A percentile compares a stretch with the other conserved stretches of the same genome.
These are phyloP conservation scores for Berberis vulgaris DNA, from an alignment of 164 flowering plant species.

Conservation along the genomic window DNA sequence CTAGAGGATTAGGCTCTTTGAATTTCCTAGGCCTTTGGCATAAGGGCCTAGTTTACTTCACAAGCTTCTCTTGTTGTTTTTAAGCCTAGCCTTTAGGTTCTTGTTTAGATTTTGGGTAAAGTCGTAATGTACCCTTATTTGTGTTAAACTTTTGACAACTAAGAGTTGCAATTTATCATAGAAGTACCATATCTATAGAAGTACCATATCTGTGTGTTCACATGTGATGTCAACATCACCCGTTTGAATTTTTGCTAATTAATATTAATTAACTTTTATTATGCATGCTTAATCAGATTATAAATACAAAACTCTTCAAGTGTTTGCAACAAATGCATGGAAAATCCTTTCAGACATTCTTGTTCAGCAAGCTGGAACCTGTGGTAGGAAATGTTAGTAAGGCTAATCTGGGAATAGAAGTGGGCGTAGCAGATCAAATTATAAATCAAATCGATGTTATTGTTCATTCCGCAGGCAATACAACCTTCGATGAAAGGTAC, in stretches of 20 bases:
- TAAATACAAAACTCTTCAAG: slow-evolving; percentile 65
- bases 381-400: slow-evolving; percentile 71
- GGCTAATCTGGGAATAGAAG: slow-evolving; percentile 55
- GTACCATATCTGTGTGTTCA: not conserved
- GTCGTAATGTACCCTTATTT: not conserved
- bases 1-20: no score
- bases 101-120: no score
- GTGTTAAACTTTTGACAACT: not conserved
- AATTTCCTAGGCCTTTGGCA: no score
- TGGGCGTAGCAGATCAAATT: slow-evolving; percentile 29
- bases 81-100: no score
- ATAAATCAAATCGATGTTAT: slow-evolving; percentile 56
- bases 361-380: slow-evolving; percentile 80
- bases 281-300: slow-evolving; percentile 30
- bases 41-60: no score
- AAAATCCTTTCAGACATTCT: slow-evolving; percentile 57
- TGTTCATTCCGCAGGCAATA: slow-evolving; percentile 87
- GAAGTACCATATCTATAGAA: no score
- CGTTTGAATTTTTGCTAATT: not conserved
- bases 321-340: slow-evolving; percentile 59
- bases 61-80: no score
- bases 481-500: slow-evolving; percentile 90
- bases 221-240: not conserved
- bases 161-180: no score
- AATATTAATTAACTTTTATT: not conserved